Evolutionary conservation across 139 green algal species (phyloP), one percentile per base, ranked within the genome.

Genomic region (Haematococcus sp.): DNA sequence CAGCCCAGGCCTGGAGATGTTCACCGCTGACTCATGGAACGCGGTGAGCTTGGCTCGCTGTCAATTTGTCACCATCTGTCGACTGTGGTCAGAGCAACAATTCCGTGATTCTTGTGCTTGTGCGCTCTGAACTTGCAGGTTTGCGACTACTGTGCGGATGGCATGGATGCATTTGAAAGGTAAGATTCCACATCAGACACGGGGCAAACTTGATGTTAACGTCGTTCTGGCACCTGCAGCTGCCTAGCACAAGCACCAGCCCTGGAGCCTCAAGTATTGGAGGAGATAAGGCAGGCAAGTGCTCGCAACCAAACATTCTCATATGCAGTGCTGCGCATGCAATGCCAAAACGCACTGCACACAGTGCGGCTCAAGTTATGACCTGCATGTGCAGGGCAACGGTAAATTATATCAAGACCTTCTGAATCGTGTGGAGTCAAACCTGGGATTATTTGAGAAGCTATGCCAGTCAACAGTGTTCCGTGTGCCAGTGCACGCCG

Each of bases 61-160:
- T 23, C 52, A 20, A 13, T 4, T 31, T 28, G 20, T 61, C 52
- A 13, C 52, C 20, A 19, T 25, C 11, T 13, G 5, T 68, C 22
- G 25, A 13, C 40, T 19, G 11, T 49, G 66, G 74, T 68, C 66
- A 75, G 9, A 32, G 55, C 22, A 66, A 75, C 60, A 71, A 80
- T n/a, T 75, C 58, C 34, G 74, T n/a, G 4, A 49, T 49, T 49
- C 40, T 49, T 49, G 9, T 31, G 4, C 23, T 61, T 13, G 11
- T 13, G 23, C 4, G 20, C 2, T 2, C 17, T 68, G 15, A 43
- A 13, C n/a, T n/a, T n/a, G n/a, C 67, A 80, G 75, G 75, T 80
- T 2, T 32, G 55, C 22, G 75, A 80, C 60, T 75, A 80, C n/a
- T 75, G 67, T 54, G 75, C 34, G 4, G 75, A 80, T 30, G 75